Conservation (phyloP, 768 basidiomycete genomes). For the Rhizopogon rudus region DNA sequence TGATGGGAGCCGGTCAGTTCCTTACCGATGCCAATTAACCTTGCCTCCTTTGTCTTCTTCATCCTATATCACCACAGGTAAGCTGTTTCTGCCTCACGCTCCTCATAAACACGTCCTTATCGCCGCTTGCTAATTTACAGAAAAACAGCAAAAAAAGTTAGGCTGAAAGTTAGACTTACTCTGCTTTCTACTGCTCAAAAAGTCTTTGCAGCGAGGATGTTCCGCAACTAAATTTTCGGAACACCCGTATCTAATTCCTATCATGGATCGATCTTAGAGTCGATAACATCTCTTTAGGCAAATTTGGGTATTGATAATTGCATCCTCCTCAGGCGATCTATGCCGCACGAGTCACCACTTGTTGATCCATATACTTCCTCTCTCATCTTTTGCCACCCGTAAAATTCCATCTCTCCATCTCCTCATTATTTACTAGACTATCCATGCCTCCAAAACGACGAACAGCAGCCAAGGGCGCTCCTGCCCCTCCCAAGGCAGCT, state of each 20-base stretch:
- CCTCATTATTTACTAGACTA: background rate
- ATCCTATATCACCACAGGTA: background rate
- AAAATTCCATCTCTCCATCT: background rate
- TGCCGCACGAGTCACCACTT: constrained; percentile 22
- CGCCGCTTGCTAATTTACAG: constrained; percentile 6
- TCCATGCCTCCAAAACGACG: constrained; percentile 28
- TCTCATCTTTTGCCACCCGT: constrained; percentile 10
- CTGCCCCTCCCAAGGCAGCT: constrained; percentile 7
- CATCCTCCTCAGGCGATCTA: constrained; percentile 17
- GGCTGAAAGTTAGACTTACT: constrained; percentile 10
- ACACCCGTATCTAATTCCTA: constrained; percentile 25
- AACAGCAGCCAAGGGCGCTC: constrained; percentile 11
- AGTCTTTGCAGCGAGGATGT: background rate
- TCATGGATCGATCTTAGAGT: constrained; percentile 25
- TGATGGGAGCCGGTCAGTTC: background rate
- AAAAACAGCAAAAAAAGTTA: background rate
- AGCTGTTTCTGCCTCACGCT: background rate
- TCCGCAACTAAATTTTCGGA: background rate
- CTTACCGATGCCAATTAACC: background rate
- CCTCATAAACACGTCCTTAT: constrained; percentile 3
- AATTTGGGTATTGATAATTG: constrained; percentile 4
- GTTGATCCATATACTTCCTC: constrained; percentile 14
- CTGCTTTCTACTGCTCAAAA: too few relatives aligned
- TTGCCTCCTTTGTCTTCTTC: background rate
- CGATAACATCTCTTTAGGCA: constrained; percentile 24